Percentiles rank a stretch among this genome's conserved stretches.
Conservation (phyloP, 345 rosid genomes). For the Eutrema heterophyllum region DNA sequence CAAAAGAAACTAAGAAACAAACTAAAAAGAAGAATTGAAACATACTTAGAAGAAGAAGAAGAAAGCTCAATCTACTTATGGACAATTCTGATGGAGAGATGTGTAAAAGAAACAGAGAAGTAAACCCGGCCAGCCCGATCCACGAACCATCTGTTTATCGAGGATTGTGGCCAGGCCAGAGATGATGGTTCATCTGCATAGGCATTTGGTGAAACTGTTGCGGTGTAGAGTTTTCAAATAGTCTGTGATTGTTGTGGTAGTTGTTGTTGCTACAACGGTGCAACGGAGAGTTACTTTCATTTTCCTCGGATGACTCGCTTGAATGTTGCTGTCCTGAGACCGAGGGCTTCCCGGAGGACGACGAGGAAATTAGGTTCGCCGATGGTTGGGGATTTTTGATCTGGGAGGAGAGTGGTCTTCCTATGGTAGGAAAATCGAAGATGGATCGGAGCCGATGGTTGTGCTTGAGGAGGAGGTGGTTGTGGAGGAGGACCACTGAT, state of each 20-base stretch:
- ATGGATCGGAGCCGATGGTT: no score
- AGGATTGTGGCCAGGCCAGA: conserved; percentile 23
- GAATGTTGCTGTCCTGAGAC: conserved; percentile 60
- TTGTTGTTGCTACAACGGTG: conserved; percentile 17
- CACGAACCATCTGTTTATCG: conserved; percentile 12
- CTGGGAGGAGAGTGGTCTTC: no score
- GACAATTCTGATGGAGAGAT: conserved; percentile 17
- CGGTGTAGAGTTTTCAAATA: conserved; percentile 23
- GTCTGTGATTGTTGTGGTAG: conserved; percentile 8
- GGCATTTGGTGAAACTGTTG: conserved; percentile 26
- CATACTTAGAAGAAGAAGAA: conserved; percentile 18
- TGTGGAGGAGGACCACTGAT: no score
- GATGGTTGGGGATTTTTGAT: no score
- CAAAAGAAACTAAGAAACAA: conserved; percentile 20
- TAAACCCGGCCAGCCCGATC: neutral
- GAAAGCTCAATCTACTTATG: conserved; percentile 31
- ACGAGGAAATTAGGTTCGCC: no score
- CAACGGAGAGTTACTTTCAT: conserved; percentile 38
- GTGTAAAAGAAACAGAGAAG: conserved; percentile 17
- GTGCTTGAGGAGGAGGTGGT: no score
- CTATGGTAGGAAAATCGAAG: no score
- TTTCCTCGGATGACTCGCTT: conserved; percentile 80
- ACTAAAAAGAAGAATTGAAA: conserved; percentile 21
- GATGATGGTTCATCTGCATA: conserved; percentile 27
- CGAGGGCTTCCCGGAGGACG: conserved; percentile 60